Base-by-base conservation (phyloP, 768 basidiomycete species). In the Collybia sp. region DNA sequence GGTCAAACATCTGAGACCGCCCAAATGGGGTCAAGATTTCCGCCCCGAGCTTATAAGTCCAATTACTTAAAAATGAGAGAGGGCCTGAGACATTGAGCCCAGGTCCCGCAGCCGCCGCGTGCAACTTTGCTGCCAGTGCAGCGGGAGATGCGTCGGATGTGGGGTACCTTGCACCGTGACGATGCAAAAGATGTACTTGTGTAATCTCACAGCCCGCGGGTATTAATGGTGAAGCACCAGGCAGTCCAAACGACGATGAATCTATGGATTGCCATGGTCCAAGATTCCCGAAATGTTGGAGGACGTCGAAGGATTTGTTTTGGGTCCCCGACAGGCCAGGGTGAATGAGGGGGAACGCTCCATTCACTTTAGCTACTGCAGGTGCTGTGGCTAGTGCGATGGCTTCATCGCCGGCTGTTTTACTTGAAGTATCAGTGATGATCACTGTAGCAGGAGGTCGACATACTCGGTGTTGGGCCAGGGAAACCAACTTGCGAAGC, bases 21-120 rank as follows among this genome's bases (percentile, higher is more conserved):
- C 88, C 87, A 51, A 88, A 89, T 1, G 86, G 86, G 3, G 86
- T 86, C 48, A 90, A 62, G 38, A 80, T 73, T 63, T 90, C 89
- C 48, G 77, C 78, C 10, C 89, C 90, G 11, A 92, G 80, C 53
- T 82, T 81, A 60, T 85, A 91, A 2, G 75, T 77, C 88, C 88
- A 92, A 31, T 71, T 73, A 52, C 84, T 81, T 60, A 92, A 62
- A 57, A 90, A 92, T 1, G 66, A 53, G 15, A 90, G 61, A 0
- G 72, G 64, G 0, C 83, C 85, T 0, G 66, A 70, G 0, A 76
- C 79, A 11, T 66, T 71, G 66, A 82, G 77, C 2, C 68, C 63
- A 3, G 66, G 59, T 11, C 50, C 49, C 5, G 55, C 48, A 1
- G 78, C 79, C 10, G 65, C 65, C 20, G 71, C 58, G 50, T 82